phyloP scores from a whole-genome alignment of 371 early-diverging fungal genomes.

The Sporodiniella umbellata region DNA sequence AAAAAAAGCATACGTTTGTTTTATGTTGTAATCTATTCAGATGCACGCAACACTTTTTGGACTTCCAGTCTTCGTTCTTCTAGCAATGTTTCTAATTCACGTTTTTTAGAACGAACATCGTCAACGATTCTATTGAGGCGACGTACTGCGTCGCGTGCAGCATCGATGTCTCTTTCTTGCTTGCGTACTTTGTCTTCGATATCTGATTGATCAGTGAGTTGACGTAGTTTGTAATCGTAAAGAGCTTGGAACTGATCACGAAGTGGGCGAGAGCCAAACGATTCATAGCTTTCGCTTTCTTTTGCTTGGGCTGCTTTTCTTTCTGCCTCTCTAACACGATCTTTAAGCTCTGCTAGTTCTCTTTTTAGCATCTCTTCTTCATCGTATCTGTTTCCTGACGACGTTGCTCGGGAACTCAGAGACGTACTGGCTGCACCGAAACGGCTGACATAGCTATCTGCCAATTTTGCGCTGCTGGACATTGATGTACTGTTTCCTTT shows the following conservation, averaged over 20 bases:
- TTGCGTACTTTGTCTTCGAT: constrained; percentile 44
- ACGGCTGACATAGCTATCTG: constrained; percentile 50
- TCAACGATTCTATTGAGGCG: constrained; percentile 43
- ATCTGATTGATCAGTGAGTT: constrained; percentile 46
- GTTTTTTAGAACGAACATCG: constrained; percentile 43
- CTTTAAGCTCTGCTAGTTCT: constrained; percentile 40
- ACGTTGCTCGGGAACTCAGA: constrained; percentile 36
- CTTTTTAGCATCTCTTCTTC: constrained; percentile 48
- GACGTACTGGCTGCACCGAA: constrained; percentile 51
- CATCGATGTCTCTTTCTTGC: constrained; percentile 49
- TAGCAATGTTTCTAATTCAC: constrained; percentile 36
- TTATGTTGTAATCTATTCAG: constrained; percentile 14
- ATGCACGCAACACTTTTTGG: constrained; percentile 24
- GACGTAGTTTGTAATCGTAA: constrained; percentile 48
- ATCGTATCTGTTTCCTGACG: constrained; percentile 34
- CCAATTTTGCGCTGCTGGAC: constrained; percentile 46
- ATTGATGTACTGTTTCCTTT: constrained; percentile 46
- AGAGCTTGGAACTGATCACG: constrained; percentile 49
- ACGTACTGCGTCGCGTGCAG: constrained; percentile 49
- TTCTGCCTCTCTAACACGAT: constrained; percentile 42
- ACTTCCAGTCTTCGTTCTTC: constrained; percentile 31
- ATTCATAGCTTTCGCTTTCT: constrained; percentile 26
- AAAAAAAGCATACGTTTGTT: too few species aligned
- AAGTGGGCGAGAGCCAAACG: constrained; percentile 40
- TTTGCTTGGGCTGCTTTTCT: constrained; percentile 20